Base-by-base conservation (phyloP, 306 rosid genomes). In the Lablab purpureus region DNA sequence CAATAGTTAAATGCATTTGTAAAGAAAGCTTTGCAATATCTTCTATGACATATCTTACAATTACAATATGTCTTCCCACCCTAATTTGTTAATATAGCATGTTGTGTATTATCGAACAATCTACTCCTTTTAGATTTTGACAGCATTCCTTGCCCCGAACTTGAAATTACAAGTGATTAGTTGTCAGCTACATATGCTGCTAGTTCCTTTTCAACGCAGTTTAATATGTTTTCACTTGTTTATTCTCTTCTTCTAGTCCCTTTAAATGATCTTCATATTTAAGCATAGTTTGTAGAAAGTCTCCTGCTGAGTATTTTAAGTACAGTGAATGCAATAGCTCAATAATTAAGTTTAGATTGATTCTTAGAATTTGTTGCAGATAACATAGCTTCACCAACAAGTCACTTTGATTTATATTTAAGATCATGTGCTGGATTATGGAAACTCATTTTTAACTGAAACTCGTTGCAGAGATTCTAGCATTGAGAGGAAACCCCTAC, bases 381-480 rank as follows among this genome's bases (percentile, higher is more conserved):
- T 67, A 58, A 45, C 18, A 71, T 54, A 73, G 49, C 21, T 32
- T 36, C 40, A 67, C 68, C 23, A 19, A 47, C 37, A 11, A 63
- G 28, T 40, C 25, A 37, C 56, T 65, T 75, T 54, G 30, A 60
- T 32, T 34, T 34, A 6, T 34, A 34, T 34, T 76, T 54, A 22
- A 83, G 36, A 65, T 65, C 70, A 13, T 27, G 34, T 55, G 51
- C 67, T 71, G 64, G 78, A 30, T 70, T 64, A 14, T 25, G 14
- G 51, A 49, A 50, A 74, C 80, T 90, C 34, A 47, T 51, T 64
- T 18, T 55, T 46, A 56, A 18, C 69, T 67, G 65, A 74, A 71
- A 71, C 36, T 43, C 54, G 8, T 78, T 78, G 83, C 89, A 91
- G 96, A 79, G 89, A 81, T 34, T 56, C 72, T 80, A 46, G 84